Evolutionary conservation across 352 stramenopile species (phyloP).

Genomic region (Phytophthora podocarpi): DNA sequence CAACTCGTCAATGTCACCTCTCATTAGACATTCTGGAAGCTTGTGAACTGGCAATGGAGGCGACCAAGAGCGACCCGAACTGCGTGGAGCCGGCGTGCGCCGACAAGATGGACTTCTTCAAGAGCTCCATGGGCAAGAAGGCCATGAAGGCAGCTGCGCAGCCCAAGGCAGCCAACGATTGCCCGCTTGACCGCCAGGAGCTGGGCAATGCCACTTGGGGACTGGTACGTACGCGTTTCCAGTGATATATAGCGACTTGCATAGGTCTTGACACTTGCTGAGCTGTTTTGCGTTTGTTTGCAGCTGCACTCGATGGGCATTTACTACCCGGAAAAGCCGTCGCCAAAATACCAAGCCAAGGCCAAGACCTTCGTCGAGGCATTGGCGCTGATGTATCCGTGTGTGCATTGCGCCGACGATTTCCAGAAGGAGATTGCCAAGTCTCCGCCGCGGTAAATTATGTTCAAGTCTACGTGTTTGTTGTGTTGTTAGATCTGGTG

Average conservation of each 20-base stretch:
- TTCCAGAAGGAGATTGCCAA: slow-evolving; percentile 95
- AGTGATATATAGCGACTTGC: not conserved
- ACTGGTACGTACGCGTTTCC: slow-evolving; percentile 53
- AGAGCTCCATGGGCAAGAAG: slow-evolving; percentile 65
- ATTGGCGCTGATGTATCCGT: slow-evolving; percentile 93
- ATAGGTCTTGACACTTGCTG: not conserved
- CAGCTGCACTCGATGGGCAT: slow-evolving; percentile 94
- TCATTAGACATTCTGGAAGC: slow-evolving; percentile 17
- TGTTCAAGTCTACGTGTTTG: not conserved
- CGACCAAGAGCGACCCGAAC: slow-evolving; percentile 73
- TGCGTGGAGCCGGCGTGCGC: slow-evolving; percentile 86
- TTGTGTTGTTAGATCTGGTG: not conserved
- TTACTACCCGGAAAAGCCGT: slow-evolving; percentile 97
- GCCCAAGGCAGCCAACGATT: slow-evolving; percentile 52
- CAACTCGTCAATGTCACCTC: not conserved
- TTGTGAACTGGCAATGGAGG: slow-evolving; percentile 32
- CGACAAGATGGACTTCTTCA: slow-evolving; percentile 88
- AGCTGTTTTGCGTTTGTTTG: not conserved
- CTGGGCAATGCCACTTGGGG: slow-evolving; percentile 88
- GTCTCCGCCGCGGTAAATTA: slow-evolving; percentile 86
- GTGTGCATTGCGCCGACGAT: slow-evolving; percentile 94
- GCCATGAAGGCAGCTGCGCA: slow-evolving; percentile 18
- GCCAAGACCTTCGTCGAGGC: slow-evolving; percentile 91
- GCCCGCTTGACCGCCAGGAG: slow-evolving; percentile 85
- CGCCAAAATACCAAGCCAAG: slow-evolving; percentile 87